These are phyloP conservation scores for Aegilops speltoides DNA, from an alignment of 176 grass and related monocot genomes.

Conservation along the genomic window DNA sequence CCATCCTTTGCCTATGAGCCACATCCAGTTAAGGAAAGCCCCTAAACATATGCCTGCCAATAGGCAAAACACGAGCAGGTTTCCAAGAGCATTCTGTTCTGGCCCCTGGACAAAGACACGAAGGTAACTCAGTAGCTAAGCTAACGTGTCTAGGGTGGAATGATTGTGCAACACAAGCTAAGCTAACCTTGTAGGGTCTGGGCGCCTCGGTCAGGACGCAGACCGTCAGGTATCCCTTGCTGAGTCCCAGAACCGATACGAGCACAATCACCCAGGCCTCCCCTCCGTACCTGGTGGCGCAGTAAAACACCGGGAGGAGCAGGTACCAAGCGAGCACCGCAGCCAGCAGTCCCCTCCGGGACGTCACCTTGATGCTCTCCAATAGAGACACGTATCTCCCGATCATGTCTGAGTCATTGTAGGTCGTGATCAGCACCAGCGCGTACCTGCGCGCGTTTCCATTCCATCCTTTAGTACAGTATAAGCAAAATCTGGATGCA, in stretches of 20 bases:
- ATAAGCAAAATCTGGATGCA: neutral
- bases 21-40: constrained; percentile 61
- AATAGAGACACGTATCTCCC: constrained; percentile 66
- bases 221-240: constrained; percentile 63
- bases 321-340: constrained; percentile 44
- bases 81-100: constrained; percentile 80
- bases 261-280: constrained; percentile 66
- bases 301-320: constrained; percentile 72
- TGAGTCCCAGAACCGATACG: constrained; percentile 53
- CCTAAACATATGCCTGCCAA: constrained; percentile 61
- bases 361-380: constrained; percentile 40
- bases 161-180: neutral
- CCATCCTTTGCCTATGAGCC: constrained; percentile 81
- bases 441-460: constrained; percentile 42
- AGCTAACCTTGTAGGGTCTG: constrained; percentile 58
- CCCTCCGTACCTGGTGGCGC: constrained; percentile 52
- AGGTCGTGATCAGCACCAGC: constrained; percentile 61
- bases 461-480: too few relatives aligned
- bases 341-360: constrained; percentile 40
- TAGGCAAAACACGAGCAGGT: constrained; percentile 58
- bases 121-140: neutral
- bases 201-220: constrained; percentile 56
- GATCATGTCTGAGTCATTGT: constrained; percentile 54
- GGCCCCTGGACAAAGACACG: constrained; percentile 46
- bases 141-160: too few relatives aligned